Evolutionary conservation across 768 basidiomycete species (phyloP).

Genomic region (Exidia glandulosa): DNA sequence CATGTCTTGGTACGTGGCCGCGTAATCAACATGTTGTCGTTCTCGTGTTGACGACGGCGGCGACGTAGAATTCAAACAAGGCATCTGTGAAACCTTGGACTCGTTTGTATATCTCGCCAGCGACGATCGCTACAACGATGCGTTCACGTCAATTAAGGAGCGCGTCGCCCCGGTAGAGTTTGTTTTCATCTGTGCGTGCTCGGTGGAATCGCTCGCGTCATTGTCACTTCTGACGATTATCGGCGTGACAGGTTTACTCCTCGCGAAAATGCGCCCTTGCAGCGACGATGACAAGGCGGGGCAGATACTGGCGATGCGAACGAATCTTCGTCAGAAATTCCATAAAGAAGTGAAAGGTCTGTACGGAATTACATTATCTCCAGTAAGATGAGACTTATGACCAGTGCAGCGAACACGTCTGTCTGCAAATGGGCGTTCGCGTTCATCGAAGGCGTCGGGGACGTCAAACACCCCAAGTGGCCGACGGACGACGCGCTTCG

Average conservation of each 20-base stretch:
- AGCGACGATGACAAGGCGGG: conserved; percentile 36
- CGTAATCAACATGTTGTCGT: no score
- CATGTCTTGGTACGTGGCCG: neutral
- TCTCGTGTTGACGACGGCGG: no score
- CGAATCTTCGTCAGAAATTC: conserved; percentile 34
- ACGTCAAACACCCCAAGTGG: conserved; percentile 17
- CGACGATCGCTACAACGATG: conserved; percentile 1
- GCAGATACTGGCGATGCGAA: conserved; percentile 48
- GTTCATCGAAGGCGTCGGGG: conserved; percentile 33
- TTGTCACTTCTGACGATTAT: neutral
- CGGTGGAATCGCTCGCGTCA: conserved; percentile 2
- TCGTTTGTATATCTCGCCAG: conserved; percentile 18
- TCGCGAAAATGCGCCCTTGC: conserved; percentile 42
- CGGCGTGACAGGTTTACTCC: conserved; percentile 48
- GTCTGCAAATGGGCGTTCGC: conserved; percentile 50
- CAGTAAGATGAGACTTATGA: neutral
- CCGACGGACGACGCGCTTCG: neutral
- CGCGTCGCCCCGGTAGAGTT: conserved; percentile 68
- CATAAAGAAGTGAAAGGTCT: conserved; percentile 61
- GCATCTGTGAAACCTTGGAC: conserved; percentile 44
- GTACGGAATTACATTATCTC: conserved; percentile 28
- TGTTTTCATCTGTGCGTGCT: conserved; percentile 59
- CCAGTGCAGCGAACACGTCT: conserved; percentile 29
- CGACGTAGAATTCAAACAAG: conserved; percentile 33
- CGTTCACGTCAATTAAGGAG: conserved; percentile 40